Base-by-base conservation (phyloP, 768 basidiomycete species). In the Mrakia gelida region DNA sequence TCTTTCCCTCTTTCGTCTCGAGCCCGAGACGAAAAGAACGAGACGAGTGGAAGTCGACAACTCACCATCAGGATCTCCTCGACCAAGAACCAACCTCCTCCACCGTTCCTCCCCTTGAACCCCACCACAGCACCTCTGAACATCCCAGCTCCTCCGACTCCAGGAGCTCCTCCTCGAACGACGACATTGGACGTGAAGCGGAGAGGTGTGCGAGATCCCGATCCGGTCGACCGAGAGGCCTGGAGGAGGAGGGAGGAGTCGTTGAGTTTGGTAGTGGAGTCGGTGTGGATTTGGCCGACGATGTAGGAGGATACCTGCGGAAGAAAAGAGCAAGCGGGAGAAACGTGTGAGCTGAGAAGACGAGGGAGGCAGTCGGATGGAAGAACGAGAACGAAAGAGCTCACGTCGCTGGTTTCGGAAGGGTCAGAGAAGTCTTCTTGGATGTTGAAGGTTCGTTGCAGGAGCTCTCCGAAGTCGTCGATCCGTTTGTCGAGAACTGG, bases 81-180 rank as follows among this genome's bases (percentile, higher is more conserved):
- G 0, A 91, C 95, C 15, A 89, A 87, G 82, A 98, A 98, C 86
- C 90, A 90, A 3, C 90, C 92, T 8, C 93, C 95, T 2, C 94
- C 93, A 0, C 95, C 94, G 84, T 98, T 98, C 83, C 88, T 89
- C 0, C 97, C 97, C 79, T 90, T 92, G 45, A 98, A 82, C 0
- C 91, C 94, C 1, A 91, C 91, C 73, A 98, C 89, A 41, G 90
- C 90, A 5, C 97, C 97, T 7, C 95, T 94, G 82, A 95, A 98
- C 61, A 98, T 82, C 0, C 92, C 91, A 15, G 91, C 84, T 0
- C 90, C 89, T 23, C 88, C 88, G 15, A 89, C 86, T 16, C 92
- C 92, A 75, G 87, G 87, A 1, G 88, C 88, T 26, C 82, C 84
- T n/a, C 90, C 90, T 56, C 91, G 88, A 2, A 96, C 87, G 81